Evolutionary conservation across 2,329 filamentous ascomycete species (phyloP), one percentile per base, ranked within the genome.

Genomic region (Reticulascus tulasneorum): DNA sequence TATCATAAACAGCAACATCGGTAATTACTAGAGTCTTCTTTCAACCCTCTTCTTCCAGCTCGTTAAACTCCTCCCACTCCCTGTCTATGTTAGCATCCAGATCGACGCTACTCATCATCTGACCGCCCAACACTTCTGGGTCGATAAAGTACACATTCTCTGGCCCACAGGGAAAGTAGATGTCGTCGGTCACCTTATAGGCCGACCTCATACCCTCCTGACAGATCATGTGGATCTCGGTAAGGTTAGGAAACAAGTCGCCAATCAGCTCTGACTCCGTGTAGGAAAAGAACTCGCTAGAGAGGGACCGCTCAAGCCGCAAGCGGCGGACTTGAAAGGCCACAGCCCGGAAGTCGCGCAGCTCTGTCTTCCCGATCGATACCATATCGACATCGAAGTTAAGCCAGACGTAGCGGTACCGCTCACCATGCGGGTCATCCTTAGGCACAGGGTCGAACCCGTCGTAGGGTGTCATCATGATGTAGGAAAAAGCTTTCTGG

Each of bases 381-480:
- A 39, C 9, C 25, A 30, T 23, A 23, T 30, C 37, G 9, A 7
- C 7, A 2, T 30, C 32, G 7, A 30, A 39, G 26, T 39, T 39
- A 23, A 39, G 23, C 26, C 32, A 39, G 18, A 36, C 18, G n/a
- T 39, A 29, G 22, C 21, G 32, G 26, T 39, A 7, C 11, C 0
- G 25, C 22, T n/a, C 12, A n/a, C n/a, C n/a, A n/a, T n/a, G n/a
- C 13, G 7, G 32, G 13, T 10, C 9, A 15, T 18, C 25, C 36
- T 29, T 19, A 9, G 17, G 10, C 17, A 34, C 2, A 16, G 30
- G 20, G 24, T 23, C 6, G 9, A 12, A 9, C n/a, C 16, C 10
- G 24, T 13, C n/a, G 6, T 28, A 16, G 16, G 21, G 2, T 22
- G 11, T 38, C 4, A 9, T 22, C 9, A 5, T 5, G 21, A 30